These are phyloP conservation scores for Ascoidea rubescens DNA, from an alignment of 805 yeast species.

Conservation along the genomic window DNA sequence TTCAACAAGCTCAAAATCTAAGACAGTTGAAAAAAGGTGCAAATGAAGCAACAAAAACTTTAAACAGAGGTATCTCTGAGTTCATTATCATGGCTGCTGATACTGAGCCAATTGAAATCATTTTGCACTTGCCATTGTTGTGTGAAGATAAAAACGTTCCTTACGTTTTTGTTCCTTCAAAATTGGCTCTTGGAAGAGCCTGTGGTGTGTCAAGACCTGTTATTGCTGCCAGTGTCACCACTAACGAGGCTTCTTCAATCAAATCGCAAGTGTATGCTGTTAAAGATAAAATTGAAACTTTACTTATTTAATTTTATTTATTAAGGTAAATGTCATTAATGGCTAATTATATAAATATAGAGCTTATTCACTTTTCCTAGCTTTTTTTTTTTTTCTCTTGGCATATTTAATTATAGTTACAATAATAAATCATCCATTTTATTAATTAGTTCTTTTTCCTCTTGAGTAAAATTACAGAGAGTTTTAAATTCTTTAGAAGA, in stretches of 20 bases:
- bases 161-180: conserved; percentile 96
- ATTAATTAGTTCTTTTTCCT: too few relatives aligned
- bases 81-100: conserved; percentile 99
- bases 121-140: conserved; percentile 89
- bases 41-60: conserved; percentile 97
- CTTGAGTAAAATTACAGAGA: too few relatives aligned
- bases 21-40: conserved; percentile 99
- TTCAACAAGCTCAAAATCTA: conserved; percentile 94
- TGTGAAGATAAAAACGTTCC: conserved; percentile 99
- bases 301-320: conserved; percentile 50
- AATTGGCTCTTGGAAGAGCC: conserved; percentile 98
- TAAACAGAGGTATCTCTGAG: conserved; percentile 99
- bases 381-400: too few relatives aligned
- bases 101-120: conserved; percentile 97
- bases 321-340: neutral
- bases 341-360: neutral
- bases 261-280: conserved; percentile 93
- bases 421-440: too few relatives aligned
- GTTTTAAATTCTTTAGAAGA: too few relatives aligned
- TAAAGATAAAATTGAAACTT: conserved; percentile 98
- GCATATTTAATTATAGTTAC: too few relatives aligned
- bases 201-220: conserved; percentile 99
- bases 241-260: conserved; percentile 96
- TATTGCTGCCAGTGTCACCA: conserved; percentile 94
- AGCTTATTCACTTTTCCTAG: neutral